Evolutionary conservation across 2,329 filamentous ascomycete species (phyloP), one percentile per base, ranked within the genome.

Genomic region (Diaporthe sp.): DNA sequence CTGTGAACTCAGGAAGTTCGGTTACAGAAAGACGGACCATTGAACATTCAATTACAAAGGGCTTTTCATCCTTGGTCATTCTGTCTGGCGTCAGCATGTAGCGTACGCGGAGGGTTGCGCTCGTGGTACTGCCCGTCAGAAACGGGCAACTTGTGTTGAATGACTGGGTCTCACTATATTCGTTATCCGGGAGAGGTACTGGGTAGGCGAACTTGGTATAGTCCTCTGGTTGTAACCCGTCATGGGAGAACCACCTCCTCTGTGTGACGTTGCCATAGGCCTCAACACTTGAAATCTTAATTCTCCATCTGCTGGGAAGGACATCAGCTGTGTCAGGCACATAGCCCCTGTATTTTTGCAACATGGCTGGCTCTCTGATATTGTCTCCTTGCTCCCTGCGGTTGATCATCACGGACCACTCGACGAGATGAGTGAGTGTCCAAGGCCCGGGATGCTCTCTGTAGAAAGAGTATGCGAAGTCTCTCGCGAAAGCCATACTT

Each of bases 11-110:
- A 4, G 49, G 49, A n/a, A 51, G 22, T 25, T 51, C n/a, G 15
- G 22, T 51, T 20, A 51, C 49, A 51, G 22, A 13, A 51, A 51
- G 8, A 10, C n/a, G 7, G 20, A n/a, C 47, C 47, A 51, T 51
- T 1, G 22, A 9, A 51, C 2, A 9, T 2, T 3, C 0, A 9
- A 2, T 7, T 7, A 7, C 0, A 25, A 2, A 51, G 20, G 6
- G 22, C 22, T 12, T 51, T 51, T 25, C 22, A 0, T n/a, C 49
- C 22, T 13, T 25, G 49, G 49, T 13, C 8, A 51, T 51, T 25
- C 49, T 51, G 9, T 51, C 49, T 20, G 49, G 49, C 22, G 49
- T 51, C 49, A 51, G 49, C 4, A 51, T 51, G n/a, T 2, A 51
- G n/a, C 49, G 49, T 5, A 51, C 49, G n/a, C 22, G 49, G 9